Conservation (phyloP, 805 yeast species). For the Candida krabiensis region DNA sequence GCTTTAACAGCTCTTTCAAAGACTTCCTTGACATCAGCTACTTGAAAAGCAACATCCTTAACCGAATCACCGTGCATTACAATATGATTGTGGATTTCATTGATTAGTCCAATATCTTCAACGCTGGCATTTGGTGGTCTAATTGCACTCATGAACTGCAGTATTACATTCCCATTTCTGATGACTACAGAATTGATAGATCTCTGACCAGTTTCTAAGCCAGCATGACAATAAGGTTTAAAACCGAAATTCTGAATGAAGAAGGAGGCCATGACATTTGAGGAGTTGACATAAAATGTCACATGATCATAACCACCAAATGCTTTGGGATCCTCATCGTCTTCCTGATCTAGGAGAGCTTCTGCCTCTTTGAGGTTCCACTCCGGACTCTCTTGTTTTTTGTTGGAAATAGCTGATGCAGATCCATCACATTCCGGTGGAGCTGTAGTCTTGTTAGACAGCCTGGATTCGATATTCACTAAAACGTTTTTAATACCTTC, state of each 20-base stretch:
- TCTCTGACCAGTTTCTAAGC: slow-evolving; percentile 68
- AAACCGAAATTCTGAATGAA: slow-evolving; percentile 64
- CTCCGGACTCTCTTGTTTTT: neutral
- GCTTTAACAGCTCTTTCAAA: slow-evolving; percentile 45
- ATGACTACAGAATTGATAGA: slow-evolving; percentile 60
- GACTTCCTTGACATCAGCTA: slow-evolving; percentile 46
- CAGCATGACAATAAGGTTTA: slow-evolving; percentile 56
- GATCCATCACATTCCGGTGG: neutral
- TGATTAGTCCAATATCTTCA: slow-evolving; percentile 11
- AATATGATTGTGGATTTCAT: slow-evolving; percentile 46
- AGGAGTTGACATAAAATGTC: slow-evolving; percentile 73
- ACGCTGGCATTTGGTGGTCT: slow-evolving; percentile 20
- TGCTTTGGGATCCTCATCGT: slow-evolving; percentile 3
- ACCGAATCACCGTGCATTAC: slow-evolving; percentile 74
- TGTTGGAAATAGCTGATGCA: neutral
- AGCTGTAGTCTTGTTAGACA: slow-evolving; percentile 1
- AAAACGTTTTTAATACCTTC: slow-evolving; percentile 8
- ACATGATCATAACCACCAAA: slow-evolving; percentile 58
- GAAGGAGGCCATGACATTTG: slow-evolving; percentile 59
- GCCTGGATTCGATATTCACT: slow-evolving; percentile 1
- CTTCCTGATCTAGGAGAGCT: slow-evolving; percentile 5
- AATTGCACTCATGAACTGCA: slow-evolving; percentile 48
- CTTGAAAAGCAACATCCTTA: slow-evolving; percentile 72
- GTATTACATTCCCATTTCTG: slow-evolving; percentile 49
- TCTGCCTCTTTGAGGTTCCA: neutral